Base-by-base conservation (phyloP, 371 early-diverging fungal species). In the Chytridiales sp. region DNA sequence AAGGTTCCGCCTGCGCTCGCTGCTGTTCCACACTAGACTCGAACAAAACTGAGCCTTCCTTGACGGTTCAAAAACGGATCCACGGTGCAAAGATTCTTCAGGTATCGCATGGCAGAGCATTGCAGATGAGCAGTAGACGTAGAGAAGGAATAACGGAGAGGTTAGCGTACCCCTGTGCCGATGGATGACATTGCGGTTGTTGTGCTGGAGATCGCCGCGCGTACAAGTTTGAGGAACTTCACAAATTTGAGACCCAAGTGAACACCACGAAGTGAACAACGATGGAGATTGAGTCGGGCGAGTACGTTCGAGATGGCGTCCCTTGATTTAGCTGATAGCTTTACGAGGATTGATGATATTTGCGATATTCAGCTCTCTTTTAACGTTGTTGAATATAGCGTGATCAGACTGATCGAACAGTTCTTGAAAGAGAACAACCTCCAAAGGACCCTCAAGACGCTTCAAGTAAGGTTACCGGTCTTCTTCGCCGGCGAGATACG, bases 341-440 rank as follows among this genome's bases (percentile, higher is more conserved):
- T 30, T 24, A 21, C 29, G 32, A 17, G 9, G 44, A 21, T 27
- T n/a, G n/a, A 11, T 3, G 9, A 5, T 56, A 54, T 40, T 31
- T 36, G 22, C 24, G 4, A 32, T 46, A 9, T 46, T 24, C 9
- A 46, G 38, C 31, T 19, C 3, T 4, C 13, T 30, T 13, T 9
- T 50, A 15, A 29, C 9, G 31, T n/a, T 2, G 3, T 56, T 31
- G 17, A 60, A 0, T 39, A 51, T 41, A 86, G 91, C 67, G 87
- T 94, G 6, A 85, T 94, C 60, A 85, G 91, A 8, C 82, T 96
- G 13, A 83, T 96, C 41, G 82, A 90, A 56, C 97, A 95, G 72
- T 96, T 92, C 61, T 74, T 93, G 34, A 87, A 90, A 59, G 97
- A 95, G 68, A 89, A 92, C 65, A 92, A 90, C 55, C 75, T 96